Base-by-base conservation (phyloP, 192 early-diverging fungal genomes). In the Entomortierella parvispora region DNA sequence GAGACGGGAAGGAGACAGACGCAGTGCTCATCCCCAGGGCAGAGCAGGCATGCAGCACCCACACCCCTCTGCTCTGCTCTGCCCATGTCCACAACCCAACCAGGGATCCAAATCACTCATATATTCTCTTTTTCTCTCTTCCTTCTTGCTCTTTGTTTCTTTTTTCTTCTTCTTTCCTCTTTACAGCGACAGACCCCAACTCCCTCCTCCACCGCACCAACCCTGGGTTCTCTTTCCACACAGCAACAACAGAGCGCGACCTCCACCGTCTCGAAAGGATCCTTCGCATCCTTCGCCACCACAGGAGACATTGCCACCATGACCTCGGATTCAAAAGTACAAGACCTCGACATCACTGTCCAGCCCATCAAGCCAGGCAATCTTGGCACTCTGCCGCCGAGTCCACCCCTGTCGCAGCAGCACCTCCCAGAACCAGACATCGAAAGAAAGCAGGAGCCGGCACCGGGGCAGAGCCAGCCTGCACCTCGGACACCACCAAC, bases 211-310 rank as follows among this genome's bases (percentile, higher is more conserved):
- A 58, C 58, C 15, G 15, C 62, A n/a, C 22, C 29, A 12, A n/a
- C 57, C 15, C 18, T 65, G 43, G 61, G 64, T 37, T 43, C 15
- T 28, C 10, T n/a, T 6, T 14, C 29, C 25, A 23, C 46, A 22
- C 63, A 66, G 58, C 49, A 58, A 18, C 60, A 64, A 18, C 31
- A 7, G n/a, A 61, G 57, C 20, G 26, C 46, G 42, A 68, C 72
- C 48, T 9, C 37, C 7, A 34, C n/a, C 51, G 45, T 46, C 31
- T 57, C 64, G n/a, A 61, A 62, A 20, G 22, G 40, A 0, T 66
- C 63, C 32, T 29, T n/a, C 25, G 29, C 58, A 45, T 58, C 64
- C 15, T 23, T 23, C n/a, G n/a, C 32, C 20, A 34, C 58, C 20
- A 62, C 40, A 43, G 26, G 20, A 25, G 54, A 33, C 43, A 51